Conservation (phyloP, 331 rosid genomes). For the Rosa hybrid region DNA sequence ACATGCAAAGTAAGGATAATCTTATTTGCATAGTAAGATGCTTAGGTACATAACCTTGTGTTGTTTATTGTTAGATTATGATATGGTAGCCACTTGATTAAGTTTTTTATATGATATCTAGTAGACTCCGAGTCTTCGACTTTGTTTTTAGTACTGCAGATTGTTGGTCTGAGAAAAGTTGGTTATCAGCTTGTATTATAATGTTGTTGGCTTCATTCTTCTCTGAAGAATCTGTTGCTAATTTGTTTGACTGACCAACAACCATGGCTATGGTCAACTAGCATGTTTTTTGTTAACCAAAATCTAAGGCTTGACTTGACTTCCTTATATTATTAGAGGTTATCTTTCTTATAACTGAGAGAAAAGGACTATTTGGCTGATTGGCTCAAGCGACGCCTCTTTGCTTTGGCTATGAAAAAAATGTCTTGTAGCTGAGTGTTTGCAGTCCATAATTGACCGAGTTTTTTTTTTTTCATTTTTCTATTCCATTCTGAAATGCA, state of each 20-base stretch:
- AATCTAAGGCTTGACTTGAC: not conserved
- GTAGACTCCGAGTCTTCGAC: not conserved
- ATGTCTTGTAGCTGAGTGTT: not conserved
- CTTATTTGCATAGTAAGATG: not conserved
- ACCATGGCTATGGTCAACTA: not conserved
- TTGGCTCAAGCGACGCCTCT: not conserved
- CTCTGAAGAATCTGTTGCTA: not conserved
- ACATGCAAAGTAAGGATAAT: conserved; percentile 65
- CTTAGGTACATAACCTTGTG: not conserved
- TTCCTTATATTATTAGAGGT: not conserved
- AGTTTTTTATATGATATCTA: not conserved
- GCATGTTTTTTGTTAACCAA: not conserved
- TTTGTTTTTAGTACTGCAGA: not conserved
- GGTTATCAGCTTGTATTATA: not conserved
- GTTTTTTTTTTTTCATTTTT: not conserved
- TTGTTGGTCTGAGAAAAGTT: conserved; percentile 8
- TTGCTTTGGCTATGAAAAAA: not conserved
- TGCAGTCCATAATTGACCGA: not conserved
- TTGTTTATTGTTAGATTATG: conserved; percentile 7
- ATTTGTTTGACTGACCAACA: not conserved
- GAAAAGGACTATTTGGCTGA: not conserved
- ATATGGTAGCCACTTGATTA: not conserved
- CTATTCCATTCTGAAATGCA: conserved; percentile 30
- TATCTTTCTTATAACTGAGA: not conserved
- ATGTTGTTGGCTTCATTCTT: not conserved